Evolutionary conservation across 2,329 filamentous ascomycete genomes (phyloP).

Genomic region (Cylindrodendrum hubeiense): DNA sequence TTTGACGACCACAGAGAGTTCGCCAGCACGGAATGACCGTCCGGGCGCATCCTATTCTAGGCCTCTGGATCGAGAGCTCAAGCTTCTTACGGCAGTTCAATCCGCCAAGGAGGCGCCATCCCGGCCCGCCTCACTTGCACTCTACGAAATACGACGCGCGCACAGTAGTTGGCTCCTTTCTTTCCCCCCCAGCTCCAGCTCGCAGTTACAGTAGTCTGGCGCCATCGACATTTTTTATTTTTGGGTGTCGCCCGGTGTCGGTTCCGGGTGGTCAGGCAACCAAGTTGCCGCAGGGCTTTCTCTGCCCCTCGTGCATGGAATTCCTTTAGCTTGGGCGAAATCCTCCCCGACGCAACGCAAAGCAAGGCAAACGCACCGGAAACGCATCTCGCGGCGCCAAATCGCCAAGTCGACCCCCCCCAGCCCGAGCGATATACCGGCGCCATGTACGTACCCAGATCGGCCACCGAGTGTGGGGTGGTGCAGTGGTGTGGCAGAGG

Average conservation of each 20-base stretch:
- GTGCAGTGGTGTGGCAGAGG: conserved; percentile 21
- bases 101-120: not conserved
- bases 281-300: conserved; percentile 6
- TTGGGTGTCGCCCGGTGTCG: conserved; percentile 17
- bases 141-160: not conserved
- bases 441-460: conserved; percentile 18
- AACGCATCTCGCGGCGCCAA: conserved; percentile 1
- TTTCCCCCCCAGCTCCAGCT: not conserved
- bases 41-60: not conserved
- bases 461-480: conserved; percentile 28
- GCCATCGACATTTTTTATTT: conserved; percentile 14
- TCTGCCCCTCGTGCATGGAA: not conserved
- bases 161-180: not conserved
- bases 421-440: not conserved
- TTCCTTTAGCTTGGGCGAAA: not conserved
- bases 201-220: not conserved
- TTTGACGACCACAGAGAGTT: not conserved
- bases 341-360: not conserved
- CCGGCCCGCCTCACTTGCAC: not conserved
- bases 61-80: not conserved
- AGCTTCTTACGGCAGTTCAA: not conserved
- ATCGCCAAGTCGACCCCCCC: not conserved
- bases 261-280: conserved; percentile 18
- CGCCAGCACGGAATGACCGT: not conserved
- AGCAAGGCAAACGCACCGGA: not conserved